These are phyloP conservation scores for Rhizoclosmatium sp. DNA, from an alignment of 192 early-diverging fungal species.

Conservation along the genomic window DNA sequence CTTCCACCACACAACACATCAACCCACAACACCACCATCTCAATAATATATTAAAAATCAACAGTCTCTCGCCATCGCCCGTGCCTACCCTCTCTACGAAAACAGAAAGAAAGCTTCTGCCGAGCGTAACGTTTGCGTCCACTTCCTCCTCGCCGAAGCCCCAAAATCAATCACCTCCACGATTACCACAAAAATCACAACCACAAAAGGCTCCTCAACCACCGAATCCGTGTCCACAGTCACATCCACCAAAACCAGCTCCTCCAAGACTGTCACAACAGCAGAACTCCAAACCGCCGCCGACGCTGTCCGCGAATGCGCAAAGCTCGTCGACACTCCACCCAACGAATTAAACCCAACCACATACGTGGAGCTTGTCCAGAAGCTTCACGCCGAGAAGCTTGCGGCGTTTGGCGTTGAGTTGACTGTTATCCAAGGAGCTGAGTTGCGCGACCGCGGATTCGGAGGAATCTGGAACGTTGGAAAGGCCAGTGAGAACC, in stretches of 20 bases:
- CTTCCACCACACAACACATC: not conserved
- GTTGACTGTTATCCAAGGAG: constrained; percentile 53
- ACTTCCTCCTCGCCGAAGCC: constrained; percentile 7
- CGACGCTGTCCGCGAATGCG: constrained; percentile 42
- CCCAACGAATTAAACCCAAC: constrained; percentile 53
- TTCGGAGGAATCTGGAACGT: constrained; percentile 58
- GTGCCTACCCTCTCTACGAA: constrained; percentile 50
- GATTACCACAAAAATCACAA: not conserved
- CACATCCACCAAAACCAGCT: not conserved
- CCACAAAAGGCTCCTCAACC: too few species aligned
- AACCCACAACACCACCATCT: too few species aligned
- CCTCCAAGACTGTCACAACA: not conserved
- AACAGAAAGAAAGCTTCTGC: constrained; percentile 35
- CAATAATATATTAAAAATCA: too few species aligned
- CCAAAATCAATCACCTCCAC: not conserved
- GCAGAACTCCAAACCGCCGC: constrained; percentile 30
- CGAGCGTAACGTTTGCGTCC: constrained; percentile 38
- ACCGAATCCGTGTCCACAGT: constrained; percentile 3
- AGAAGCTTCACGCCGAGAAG: constrained; percentile 32
- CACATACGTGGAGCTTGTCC: constrained; percentile 49
- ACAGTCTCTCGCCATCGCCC: constrained; percentile 37
- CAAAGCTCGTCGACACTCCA: constrained; percentile 58
- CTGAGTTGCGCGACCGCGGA: constrained; percentile 53
- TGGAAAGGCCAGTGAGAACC: constrained; percentile 56
- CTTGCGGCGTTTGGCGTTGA: constrained; percentile 41